phyloP scores from a whole-genome alignment of 805 yeast genomes.

The Wickerhamomyces kurtzmanii region DNA sequence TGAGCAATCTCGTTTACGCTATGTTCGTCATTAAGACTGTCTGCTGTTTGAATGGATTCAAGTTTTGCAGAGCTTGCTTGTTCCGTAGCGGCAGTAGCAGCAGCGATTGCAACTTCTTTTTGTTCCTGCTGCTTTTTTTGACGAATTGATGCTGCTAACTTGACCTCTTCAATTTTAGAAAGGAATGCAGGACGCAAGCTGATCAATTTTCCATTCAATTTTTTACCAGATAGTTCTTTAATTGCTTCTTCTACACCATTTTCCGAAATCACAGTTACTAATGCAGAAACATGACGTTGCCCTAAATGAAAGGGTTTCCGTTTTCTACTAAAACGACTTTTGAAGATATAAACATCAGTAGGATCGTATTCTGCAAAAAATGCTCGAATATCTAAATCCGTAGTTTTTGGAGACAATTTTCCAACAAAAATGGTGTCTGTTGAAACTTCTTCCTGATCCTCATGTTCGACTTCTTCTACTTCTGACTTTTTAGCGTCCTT shows the following conservation, averaged over 20 bases:
- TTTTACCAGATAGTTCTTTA: conserved; percentile 24
- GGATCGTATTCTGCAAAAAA: conserved; percentile 36
- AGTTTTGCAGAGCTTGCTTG: no score
- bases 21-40: no score
- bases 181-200: conserved; percentile 28
- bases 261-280: conserved; percentile 34
- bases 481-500: neutral
- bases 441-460: conserved; percentile 18
- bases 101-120: conserved; percentile 6
- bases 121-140: conserved; percentile 8
- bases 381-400: conserved; percentile 33
- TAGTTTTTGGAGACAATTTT: conserved; percentile 25
- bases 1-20: no score
- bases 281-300: conserved; percentile 36
- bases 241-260: conserved; percentile 34
- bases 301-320: conserved; percentile 17
- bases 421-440: conserved; percentile 36
- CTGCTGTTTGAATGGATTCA: no score
- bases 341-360: conserved; percentile 35
- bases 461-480: neutral
- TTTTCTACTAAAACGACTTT: conserved; percentile 20
- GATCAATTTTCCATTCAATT: conserved; percentile 26
- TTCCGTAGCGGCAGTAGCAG: conserved; percentile 3
- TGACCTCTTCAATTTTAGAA: conserved; percentile 33
- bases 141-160: conserved; percentile 22